Base-by-base conservation (phyloP, 1,139 yeast genomes). In the Hansenula lynferdii region DNA sequence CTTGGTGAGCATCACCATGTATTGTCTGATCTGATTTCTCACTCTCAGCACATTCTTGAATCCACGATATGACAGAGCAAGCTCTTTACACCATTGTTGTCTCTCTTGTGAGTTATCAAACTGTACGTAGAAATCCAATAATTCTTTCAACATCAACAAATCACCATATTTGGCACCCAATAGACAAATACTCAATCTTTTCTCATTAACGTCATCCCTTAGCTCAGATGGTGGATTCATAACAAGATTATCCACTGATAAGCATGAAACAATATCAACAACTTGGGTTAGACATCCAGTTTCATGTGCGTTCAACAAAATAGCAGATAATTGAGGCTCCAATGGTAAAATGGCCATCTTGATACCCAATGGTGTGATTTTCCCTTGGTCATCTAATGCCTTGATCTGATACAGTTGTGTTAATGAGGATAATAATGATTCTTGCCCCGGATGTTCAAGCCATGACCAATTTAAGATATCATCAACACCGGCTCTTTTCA, bases 301-400 rank as follows among this genome's bases (percentile, higher is more conserved):
- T 35, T 76, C 78, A 43, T 72, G 65, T 0, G 96, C 96, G 27
- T 75, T 72, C 35, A 90, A 68, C 39, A 90, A 69, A 11, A 89
- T 97, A 0, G 87, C 89, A n/a, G 96, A 85, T 30, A 94, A 69
- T 53, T 86, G 94, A 0, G 98, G 98, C n/a, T 90, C 83, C 19
- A 94, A 72, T 0, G 98, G 98, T 43, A 92, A 67, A 8, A 86
- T 72, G 0, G 95, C 89, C 95, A 92, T 89, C 53, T 85, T 77
- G 40, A 70, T 67, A 15, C 98, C 98, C 29, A 85, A 62, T 1
- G 69, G 60, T 0, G 97, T 92, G 43, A 92, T 80, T 24, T 73
- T 65, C 1, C 97, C 97, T 2, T 60, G 52, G 49, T 83, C 85
- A 56, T 85, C 78, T 37, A 92, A 67, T 0, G 98, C 97, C 3